Evolutionary conservation across 2,329 filamentous ascomycete genomes (phyloP), one percentile per base, ranked within the genome.

Genomic region (Graphiopsis chlorocephala): DNA sequence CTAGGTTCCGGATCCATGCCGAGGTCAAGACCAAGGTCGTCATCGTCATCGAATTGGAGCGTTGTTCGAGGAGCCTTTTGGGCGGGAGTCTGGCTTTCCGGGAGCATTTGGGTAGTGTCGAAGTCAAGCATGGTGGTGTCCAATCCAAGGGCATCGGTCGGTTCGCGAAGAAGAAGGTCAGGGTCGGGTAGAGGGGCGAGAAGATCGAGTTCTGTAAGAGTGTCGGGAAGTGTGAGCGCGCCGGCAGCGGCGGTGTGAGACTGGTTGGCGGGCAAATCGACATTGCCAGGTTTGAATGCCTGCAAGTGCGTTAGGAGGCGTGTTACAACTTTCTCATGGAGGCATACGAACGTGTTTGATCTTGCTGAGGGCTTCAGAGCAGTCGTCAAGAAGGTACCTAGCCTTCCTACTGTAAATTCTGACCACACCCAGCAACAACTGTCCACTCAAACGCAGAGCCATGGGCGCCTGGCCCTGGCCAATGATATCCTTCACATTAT

Each of bases 341-440:
- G 12, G 1, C n/a, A 33, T 61, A 66, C 84, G 47, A 80, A 97
- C 94, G 93, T 98, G 96, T 77, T 98, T 97, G 73, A 99, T 97
- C 82, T 97, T 98, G 84, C 96, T 89, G 70, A 99, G 83, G 45
- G 94, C 94, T 79, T 99, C 95, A 74, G 96, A 97, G 80, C 95
- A 99, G 76, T 99, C 95, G 74, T 99, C 95, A 56, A 98, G 83
- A 59, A 99, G 83, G 78, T 99, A 99, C 73, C 93, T 90, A 74
- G 95, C 94, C 81, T 99, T 99, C 75, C 95, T 87, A 79, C 93
- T 96, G 79, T 99, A 99, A 75, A 99, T 99, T 75, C 94, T 88
- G 72, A 97, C 95, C 28, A 99, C 95, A 81, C 95, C 95, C 64
- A 99, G 86, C 74, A 99, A 83, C 65, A 99, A 84, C 81, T 99